A percentile compares a stretch with the other conserved stretches of the same genome.
Conservation (phyloP, 2,329 filamentous ascomycete species). For the Cordyceps fumosorosea region DNA sequence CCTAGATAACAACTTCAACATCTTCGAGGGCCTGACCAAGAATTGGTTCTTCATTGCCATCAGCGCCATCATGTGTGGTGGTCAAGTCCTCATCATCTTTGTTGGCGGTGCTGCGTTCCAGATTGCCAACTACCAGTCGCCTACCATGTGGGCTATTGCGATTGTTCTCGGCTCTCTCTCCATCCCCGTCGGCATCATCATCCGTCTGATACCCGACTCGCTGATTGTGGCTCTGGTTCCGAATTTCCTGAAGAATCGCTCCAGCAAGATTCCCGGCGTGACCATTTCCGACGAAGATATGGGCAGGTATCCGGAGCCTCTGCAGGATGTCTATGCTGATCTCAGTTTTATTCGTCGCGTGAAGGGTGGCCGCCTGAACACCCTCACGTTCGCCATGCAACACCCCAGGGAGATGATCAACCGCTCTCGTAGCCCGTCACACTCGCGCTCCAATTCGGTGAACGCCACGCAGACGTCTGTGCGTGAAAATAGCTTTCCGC, state of each 20-base stretch:
- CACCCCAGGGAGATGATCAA: slow-evolving; percentile 67
- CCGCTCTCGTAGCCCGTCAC: slow-evolving; percentile 56
- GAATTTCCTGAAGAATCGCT: slow-evolving; percentile 44
- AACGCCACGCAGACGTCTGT: slow-evolving; percentile 56
- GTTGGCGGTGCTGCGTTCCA: slow-evolving; percentile 77
- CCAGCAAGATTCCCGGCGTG: slow-evolving; percentile 43
- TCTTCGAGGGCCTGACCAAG: slow-evolving; percentile 78
- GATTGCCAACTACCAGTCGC: slow-evolving; percentile 57
- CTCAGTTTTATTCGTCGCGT: slow-evolving; percentile 73
- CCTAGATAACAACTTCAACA: slow-evolving; percentile 90
- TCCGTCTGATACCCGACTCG: slow-evolving; percentile 77
- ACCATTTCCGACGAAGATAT: slow-evolving; percentile 62
- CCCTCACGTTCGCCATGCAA: slow-evolving; percentile 69
- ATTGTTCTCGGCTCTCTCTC: slow-evolving; percentile 79
- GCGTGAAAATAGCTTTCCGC: slow-evolving; percentile 46
- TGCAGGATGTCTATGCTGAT: slow-evolving; percentile 72
- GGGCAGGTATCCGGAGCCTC: slow-evolving; percentile 61
- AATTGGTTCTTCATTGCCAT: slow-evolving; percentile 90
- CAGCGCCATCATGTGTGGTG: slow-evolving; percentile 78
- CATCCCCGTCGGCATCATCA: slow-evolving; percentile 71
- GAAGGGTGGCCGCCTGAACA: slow-evolving; percentile 76
- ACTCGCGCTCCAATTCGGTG: slow-evolving; percentile 58
- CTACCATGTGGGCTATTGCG: slow-evolving; percentile 81
- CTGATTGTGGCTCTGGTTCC: slow-evolving; percentile 49
- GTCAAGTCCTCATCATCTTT: slow-evolving; percentile 84